These are phyloP conservation scores for Gaultheria prostrata DNA, from an alignment of 148 eudicot genomes.

Conservation along the genomic window DNA sequence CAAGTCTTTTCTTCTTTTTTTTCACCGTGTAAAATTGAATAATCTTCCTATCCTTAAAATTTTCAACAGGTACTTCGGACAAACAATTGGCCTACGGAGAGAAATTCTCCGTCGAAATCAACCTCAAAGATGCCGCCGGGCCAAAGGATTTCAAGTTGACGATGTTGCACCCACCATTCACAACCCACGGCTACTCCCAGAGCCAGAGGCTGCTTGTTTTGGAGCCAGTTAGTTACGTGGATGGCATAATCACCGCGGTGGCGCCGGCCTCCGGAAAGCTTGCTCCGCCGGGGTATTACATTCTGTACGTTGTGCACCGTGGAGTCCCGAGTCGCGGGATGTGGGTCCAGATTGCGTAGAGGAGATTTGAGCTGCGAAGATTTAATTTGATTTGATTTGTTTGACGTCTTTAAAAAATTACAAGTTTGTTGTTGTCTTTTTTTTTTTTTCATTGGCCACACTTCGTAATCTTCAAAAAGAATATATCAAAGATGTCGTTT, in stretches of 20 bases:
- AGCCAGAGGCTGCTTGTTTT: conserved; percentile 57
- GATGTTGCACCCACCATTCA: conserved; percentile 66
- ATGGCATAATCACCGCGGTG: conserved; percentile 22
- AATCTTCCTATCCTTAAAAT: neutral
- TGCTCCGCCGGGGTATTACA: conserved; percentile 84
- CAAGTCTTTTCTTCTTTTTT: too few species aligned
- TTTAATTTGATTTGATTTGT: neutral
- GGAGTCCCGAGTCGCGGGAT: conserved; percentile 67
- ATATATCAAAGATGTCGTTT: neutral
- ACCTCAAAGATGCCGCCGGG: neutral
- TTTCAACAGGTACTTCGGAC: neutral
- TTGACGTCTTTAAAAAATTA: neutral
- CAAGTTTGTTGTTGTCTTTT: neutral
- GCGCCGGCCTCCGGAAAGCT: conserved; percentile 50
- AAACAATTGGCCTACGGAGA: conserved; percentile 29
- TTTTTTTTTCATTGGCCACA: neutral
- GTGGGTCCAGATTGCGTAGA: conserved; percentile 53
- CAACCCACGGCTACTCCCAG: conserved; percentile 90
- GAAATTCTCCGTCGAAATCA: conserved; percentile 22
- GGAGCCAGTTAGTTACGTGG: neutral
- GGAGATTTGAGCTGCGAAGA: conserved; percentile 2
- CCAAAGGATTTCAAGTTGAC: conserved; percentile 45
- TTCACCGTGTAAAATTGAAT: too few species aligned
- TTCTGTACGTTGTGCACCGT: conserved; percentile 46
- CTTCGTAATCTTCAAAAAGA: neutral